A percentile compares a stretch with the other conserved stretches of the same genome.
Evolutionary conservation across 768 basidiomycete species (phyloP).

Genomic region (Leccinum disarticulatum): DNA sequence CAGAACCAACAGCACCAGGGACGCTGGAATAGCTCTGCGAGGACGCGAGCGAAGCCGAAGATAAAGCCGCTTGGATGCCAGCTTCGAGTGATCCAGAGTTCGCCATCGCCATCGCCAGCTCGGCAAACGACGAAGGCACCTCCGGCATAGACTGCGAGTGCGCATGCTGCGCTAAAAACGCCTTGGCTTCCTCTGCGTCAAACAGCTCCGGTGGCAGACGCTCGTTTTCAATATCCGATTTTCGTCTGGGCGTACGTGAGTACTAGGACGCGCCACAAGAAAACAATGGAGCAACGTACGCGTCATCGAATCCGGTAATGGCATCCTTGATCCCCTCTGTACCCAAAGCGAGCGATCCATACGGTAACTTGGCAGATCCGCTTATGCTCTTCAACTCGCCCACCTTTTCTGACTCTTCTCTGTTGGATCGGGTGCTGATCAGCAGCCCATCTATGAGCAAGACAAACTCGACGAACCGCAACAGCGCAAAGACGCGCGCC

Average conservation of each 20-base stretch:
- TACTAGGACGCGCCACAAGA: not conserved
- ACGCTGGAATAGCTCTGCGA: conserved; percentile 22
- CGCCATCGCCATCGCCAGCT: conserved; percentile 43
- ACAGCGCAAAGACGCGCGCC: conserved; percentile 92
- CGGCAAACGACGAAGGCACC: conserved; percentile 43
- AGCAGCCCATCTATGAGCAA: conserved; percentile 1
- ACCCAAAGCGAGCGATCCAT: conserved; percentile 81
- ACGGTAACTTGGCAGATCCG: conserved; percentile 75
- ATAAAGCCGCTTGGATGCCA: conserved; percentile 35
- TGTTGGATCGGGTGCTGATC: conserved; percentile 27
- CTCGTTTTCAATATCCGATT: conserved; percentile 98
- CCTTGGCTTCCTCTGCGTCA: conserved; percentile 72
- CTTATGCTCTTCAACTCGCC: conserved; percentile 94
- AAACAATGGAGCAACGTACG: conserved; percentile 63
- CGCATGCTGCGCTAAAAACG: conserved; percentile 44
- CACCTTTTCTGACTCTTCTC: conserved; percentile 97
- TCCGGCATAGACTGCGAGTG: conserved; percentile 46
- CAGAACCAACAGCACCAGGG: not conserved
- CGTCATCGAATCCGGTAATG: conserved; percentile 92
- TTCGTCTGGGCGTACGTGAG: conserved; percentile 57
- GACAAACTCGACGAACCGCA: conserved; percentile 67
- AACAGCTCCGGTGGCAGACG: conserved; percentile 94
- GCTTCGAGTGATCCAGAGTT: conserved; percentile 43
- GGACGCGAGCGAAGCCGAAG: conserved; percentile 26
- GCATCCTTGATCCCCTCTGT: conserved; percentile 95